Evolutionary conservation across 371 early-diverging fungal genomes (phyloP).

Genomic region (Mortierella sp.): DNA sequence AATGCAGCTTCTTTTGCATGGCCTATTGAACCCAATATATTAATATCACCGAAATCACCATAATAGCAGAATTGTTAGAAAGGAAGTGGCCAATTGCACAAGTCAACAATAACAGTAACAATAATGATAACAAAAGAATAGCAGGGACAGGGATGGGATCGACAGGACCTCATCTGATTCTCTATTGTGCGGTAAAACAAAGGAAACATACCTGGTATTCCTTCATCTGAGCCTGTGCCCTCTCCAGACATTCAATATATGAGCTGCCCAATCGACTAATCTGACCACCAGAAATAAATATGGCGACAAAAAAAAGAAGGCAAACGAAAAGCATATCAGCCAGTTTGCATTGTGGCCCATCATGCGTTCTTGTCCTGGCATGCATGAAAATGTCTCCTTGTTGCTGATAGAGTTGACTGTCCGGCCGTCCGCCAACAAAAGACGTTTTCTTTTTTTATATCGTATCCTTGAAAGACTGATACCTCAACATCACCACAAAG

Average conservation of each 20-base stretch:
- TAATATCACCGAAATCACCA: neutral
- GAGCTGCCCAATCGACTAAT: conserved; percentile 30
- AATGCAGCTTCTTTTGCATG: conserved; percentile 87
- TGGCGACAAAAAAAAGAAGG: neutral
- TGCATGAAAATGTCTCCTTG: neutral
- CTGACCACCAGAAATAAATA: conserved; percentile 4
- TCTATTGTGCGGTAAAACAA: neutral
- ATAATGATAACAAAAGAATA: too few relatives aligned
- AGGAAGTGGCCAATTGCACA: too few relatives aligned
- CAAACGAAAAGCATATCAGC: neutral
- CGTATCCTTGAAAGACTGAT: neutral
- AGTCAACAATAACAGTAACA: too few relatives aligned
- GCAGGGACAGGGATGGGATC: neutral
- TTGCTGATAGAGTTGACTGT: neutral
- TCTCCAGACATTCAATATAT: conserved; percentile 34
- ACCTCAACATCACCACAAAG: neutral
- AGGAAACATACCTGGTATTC: conserved; percentile 48
- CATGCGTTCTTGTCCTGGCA: conserved; percentile 1
- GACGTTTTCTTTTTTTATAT: neutral
- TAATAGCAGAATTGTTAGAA: neutral
- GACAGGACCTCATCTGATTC: neutral
- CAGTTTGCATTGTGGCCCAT: conserved; percentile 3
- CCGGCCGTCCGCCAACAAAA: neutral
- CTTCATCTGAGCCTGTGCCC: conserved; percentile 44
- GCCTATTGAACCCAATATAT: conserved; percentile 29